Evolutionary conservation across 176 grass and related monocot species (phyloP), one percentile per base, ranked within the genome.

Genomic region (Rhipidocladum racemiflorum): DNA sequence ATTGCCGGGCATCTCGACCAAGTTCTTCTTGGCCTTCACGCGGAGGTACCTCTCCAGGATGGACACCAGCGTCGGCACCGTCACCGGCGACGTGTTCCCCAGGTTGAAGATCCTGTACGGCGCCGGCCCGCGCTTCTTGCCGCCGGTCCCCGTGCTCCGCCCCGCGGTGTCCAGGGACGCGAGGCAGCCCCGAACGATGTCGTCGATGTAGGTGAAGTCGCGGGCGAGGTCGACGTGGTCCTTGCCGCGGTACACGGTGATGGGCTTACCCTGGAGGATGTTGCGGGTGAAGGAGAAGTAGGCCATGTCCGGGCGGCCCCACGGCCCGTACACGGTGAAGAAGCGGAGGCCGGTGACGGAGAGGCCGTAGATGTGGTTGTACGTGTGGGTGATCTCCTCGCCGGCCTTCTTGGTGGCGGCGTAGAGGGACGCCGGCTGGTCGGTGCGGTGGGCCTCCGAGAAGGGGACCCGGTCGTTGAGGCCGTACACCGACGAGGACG

Each of bases 291-390:
- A 93, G 54, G 82, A 85, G 88, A 93, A 93, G 74, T 93, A 86
- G 6, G 88, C 92, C 92, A 94, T 94, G 88, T 94, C 92, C 2
- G 92, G 92, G 0, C 92, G 83, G 0, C 92, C 92, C 92, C 92
- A 94, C 0, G 92, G 89, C 3, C 92, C 92, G 80, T 91, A 94
- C 6, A 94, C 92, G 45, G 92, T 94, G 87, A 94, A 94, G 92
- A 94, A 94, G 4, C 92, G 92, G 32, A 94, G 92, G 10, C 89
- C 92, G 24, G 92, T 94, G 24, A 94, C 24, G 73, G 92, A 91
- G 43, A 94, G 77, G 12, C 92, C 89, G 77, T 94, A 94, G 72
- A 94, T 94, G 87, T 94, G 92, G 89, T 91, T 94, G 89, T 94
- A 94, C 0, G 84, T 77, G 83, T 94, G 92, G 1, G 89, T 87